A percentile compares a stretch with the other conserved stretches of the same genome.
phyloP scores from a whole-genome alignment of 306 rosid species.

The Hippophae gyantsensis region DNA sequence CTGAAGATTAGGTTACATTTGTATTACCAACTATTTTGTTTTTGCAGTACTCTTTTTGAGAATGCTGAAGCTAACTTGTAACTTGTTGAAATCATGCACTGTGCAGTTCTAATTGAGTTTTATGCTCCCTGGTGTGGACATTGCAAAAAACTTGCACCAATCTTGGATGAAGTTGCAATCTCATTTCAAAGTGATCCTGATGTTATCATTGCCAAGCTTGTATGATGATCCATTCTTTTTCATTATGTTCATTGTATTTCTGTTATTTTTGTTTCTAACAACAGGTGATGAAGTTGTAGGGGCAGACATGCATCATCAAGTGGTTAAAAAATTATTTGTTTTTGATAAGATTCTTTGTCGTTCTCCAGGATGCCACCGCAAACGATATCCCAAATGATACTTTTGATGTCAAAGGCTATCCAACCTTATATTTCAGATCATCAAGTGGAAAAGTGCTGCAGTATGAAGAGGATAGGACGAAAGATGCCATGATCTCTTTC shows the following conservation, averaged over 20 bases:
- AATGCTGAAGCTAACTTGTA: background rate
- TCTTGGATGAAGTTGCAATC: slow-evolving; percentile 79
- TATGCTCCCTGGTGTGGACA: slow-evolving; percentile 99
- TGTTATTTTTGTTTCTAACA: too few relatives aligned
- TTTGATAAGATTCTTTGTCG: background rate
- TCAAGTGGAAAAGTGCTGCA: slow-evolving; percentile 55
- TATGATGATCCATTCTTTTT: slow-evolving; percentile 30
- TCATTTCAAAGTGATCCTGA: slow-evolving; percentile 57
- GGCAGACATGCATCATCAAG: background rate
- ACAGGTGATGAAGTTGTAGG: too few relatives aligned
- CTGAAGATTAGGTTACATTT: background rate
- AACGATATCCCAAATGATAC: slow-evolving; percentile 52
- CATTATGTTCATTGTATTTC: background rate
- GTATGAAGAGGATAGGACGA: slow-evolving; percentile 55
- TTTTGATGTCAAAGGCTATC: slow-evolving; percentile 75
- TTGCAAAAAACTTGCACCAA: slow-evolving; percentile 88
- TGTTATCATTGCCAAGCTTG: slow-evolving; percentile 72
- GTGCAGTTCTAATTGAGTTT: slow-evolving; percentile 75
- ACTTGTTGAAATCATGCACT: slow-evolving; percentile 6
- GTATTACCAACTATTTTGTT: background rate
- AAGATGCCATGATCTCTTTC: slow-evolving; percentile 60
- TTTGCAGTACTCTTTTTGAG: background rate
- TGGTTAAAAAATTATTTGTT: background rate
- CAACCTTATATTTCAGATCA: slow-evolving; percentile 66
- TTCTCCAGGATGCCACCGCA: slow-evolving; percentile 74